These are phyloP conservation scores for Kockiozyma suomiensis DNA, from an alignment of 805 yeast genomes.

Conservation along the genomic window DNA sequence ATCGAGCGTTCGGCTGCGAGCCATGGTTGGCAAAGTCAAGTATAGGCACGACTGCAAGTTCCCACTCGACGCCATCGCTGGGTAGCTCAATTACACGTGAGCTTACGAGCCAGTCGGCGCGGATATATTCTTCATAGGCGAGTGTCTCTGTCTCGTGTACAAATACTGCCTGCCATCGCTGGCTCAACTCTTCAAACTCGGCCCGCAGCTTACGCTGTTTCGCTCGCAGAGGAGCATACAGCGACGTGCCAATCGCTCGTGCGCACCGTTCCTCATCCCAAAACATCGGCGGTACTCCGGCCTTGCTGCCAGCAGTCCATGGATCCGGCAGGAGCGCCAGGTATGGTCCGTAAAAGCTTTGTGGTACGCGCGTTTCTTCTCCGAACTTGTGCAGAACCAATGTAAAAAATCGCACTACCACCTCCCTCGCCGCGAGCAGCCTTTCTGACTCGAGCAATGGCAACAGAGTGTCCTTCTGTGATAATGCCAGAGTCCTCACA, in stretches of 20 bases:
- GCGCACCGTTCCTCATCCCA: constrained; percentile 17
- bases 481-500: constrained; percentile 5
- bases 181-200: background rate
- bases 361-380: background rate
- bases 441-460: background rate
- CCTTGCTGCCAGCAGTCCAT: too few species aligned
- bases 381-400: constrained; percentile 16
- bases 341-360: constrained; percentile 15
- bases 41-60: constrained; percentile 56
- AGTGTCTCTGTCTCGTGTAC: constrained; percentile 20
- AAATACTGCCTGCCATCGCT: constrained; percentile 2
- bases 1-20: constrained; percentile 40
- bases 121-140: constrained; percentile 38
- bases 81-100: constrained; percentile 44
- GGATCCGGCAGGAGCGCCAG: constrained; percentile 20
- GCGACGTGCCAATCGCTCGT: constrained; percentile 18
- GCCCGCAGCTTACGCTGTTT: constrained; percentile 7
- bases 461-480: background rate
- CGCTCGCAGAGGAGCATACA: constrained; percentile 18
- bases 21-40: constrained; percentile 58
- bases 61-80: constrained; percentile 21
- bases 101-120: constrained; percentile 44
- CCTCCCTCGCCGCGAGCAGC: constrained; percentile 10
- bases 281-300: constrained; percentile 12
- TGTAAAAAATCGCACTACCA: constrained; percentile 20